Evolutionary conservation across 2,329 filamentous ascomycete genomes (phyloP), one percentile per base, ranked within the genome.

Genomic region (Geosmithia morbida): DNA sequence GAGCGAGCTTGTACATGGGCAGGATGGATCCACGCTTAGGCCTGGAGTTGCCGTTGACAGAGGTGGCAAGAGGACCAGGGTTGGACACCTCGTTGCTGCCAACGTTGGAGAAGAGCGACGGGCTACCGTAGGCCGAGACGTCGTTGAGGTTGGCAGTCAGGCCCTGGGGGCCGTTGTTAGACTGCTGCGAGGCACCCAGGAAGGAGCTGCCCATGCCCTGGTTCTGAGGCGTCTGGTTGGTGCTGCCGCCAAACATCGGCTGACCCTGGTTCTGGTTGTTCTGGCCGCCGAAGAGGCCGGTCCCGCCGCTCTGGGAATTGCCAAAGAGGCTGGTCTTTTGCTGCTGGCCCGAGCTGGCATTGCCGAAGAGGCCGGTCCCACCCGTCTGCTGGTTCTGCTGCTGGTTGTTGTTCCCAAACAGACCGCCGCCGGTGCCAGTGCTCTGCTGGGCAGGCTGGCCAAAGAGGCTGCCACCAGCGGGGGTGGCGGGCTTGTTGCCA

Each of bases 51-150:
- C 81, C 83, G 8, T 82, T 84, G 13, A 97, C 72, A 0, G 94
- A 92, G 1, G 90, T 97, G 8, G 90, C 92, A 53, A 98, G 74
- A 2, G 94, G 92, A 2, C 92, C 92, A 2, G 88, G 85, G 56
- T 88, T 88, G 62, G 63, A 74, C 47, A 70, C 67, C 67, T 66
- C 85, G 66, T 59, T 80, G 59, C 60, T 73, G 54, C 72, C 72
- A 16, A 96, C 68, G 47, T 81, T 83, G 30, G 81, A 78, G 63
- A 97, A 97, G 18, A 98, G 74, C 1, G 87, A 87, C 43, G 86
- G 79, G 47, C 86, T 88, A 41, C 92, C 92, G 58, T 94, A 98
- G 0, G 94, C 90, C 46, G 85, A 87, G n/a, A 81, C 73, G 53
- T 90, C 87, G 50, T 80, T 81, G 48, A 94, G 77, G 51, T 87